phyloP scores from a whole-genome alignment of 2,329 filamentous ascomycete species.

The Paraphoma chrysanthemicola region DNA sequence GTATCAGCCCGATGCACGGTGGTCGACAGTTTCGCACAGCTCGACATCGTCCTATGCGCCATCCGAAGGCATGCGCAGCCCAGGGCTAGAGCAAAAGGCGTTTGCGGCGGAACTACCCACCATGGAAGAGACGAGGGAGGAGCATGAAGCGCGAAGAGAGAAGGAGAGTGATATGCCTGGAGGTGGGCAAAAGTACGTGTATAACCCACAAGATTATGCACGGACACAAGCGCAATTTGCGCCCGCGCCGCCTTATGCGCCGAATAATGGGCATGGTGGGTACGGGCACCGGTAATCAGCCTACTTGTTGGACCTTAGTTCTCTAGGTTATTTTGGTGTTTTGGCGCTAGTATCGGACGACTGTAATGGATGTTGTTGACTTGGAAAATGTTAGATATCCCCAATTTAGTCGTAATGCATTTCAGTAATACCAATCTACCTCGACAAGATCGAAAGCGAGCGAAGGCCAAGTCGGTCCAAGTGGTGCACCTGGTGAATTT shows the following conservation, averaged over 20 bases:
- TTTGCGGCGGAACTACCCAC: slow-evolving; percentile 46
- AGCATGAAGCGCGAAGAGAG: slow-evolving; percentile 31
- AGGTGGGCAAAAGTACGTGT: slow-evolving; percentile 34
- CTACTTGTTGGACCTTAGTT: neutral
- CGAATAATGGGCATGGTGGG: slow-evolving; percentile 4
- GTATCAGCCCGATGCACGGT: slow-evolving; percentile 35
- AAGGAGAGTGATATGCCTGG: slow-evolving; percentile 22
- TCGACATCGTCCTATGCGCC: slow-evolving; percentile 44
- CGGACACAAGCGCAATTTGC: slow-evolving; percentile 19
- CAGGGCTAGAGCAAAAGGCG: slow-evolving; percentile 40
- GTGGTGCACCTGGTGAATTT: too few relatives aligned
- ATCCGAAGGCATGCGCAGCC: slow-evolving; percentile 44
- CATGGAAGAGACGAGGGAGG: slow-evolving; percentile 44
- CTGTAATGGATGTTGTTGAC: neutral
- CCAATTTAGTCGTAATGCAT: neutral
- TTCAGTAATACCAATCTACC: too few relatives aligned
- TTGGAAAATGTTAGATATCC: neutral
- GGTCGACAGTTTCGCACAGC: slow-evolving; percentile 40
- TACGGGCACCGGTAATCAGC: neutral
- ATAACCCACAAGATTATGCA: slow-evolving; percentile 46
- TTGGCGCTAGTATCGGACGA: neutral
- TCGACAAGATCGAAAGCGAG: too few relatives aligned
- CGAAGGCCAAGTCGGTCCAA: too few relatives aligned
- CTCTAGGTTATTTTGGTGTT: neutral
- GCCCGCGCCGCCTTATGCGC: slow-evolving; percentile 12